Evolutionary conservation across 345 rosid species (phyloP).

Genomic region (Luvunga scandens): DNA sequence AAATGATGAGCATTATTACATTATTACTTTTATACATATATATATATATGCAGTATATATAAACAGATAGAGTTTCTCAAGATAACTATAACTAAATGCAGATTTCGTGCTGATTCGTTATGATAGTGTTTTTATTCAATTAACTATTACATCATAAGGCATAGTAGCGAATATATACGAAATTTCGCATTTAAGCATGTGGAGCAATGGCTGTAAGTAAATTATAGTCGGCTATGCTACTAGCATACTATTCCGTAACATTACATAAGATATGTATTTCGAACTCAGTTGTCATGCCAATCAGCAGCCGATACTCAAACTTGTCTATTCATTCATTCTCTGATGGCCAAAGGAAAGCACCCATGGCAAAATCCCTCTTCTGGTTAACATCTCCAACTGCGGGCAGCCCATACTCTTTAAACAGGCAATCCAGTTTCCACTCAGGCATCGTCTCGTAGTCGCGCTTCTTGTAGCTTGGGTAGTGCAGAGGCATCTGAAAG

Average conservation of each 20-base stretch:
- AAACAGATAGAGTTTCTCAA: too few species aligned
- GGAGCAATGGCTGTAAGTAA: too few species aligned
- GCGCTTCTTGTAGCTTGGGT: slow-evolving; percentile 44
- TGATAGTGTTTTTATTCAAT: too few species aligned
- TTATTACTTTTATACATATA: too few species aligned
- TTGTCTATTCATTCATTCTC: slow-evolving; percentile 16
- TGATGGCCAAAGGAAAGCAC: slow-evolving; percentile 61
- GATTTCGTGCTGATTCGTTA: too few species aligned
- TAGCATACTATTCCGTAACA: too few species aligned
- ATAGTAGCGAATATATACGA: too few species aligned
- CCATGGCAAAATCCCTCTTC: slow-evolving; percentile 60
- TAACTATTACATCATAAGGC: too few species aligned
- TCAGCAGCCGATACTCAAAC: background rate
- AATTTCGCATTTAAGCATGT: too few species aligned
- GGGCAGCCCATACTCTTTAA: slow-evolving; percentile 47
- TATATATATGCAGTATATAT: too few species aligned
- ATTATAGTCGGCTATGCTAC: background rate
- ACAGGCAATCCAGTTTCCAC: slow-evolving; percentile 50
- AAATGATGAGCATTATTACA: background rate
- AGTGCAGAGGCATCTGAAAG: slow-evolving; percentile 69
- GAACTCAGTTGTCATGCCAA: background rate
- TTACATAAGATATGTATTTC: background rate
- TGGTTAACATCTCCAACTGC: slow-evolving; percentile 42
- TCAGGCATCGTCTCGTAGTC: slow-evolving; percentile 63
- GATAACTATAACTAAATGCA: too few species aligned